Evolutionary conservation across 2,329 filamentous ascomycete species (phyloP).

Genomic region (Byssoonygena ceratinophila): DNA sequence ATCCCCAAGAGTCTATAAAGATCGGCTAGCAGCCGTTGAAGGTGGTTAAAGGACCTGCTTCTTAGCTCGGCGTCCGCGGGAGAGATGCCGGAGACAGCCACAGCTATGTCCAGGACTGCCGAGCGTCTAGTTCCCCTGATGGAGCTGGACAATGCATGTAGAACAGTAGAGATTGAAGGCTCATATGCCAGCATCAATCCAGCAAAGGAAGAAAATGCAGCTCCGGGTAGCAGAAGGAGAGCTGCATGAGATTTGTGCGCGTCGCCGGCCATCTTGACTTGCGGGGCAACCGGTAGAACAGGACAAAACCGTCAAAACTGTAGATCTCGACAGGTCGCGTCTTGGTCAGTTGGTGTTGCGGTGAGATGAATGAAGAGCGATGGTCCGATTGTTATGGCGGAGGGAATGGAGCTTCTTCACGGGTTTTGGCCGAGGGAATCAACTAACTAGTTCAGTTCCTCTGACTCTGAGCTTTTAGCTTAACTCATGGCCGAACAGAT

Average conservation of each 20-base stretch:
- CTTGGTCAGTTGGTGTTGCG: no score
- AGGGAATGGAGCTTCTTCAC: no score
- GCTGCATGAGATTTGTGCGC: slow-evolving; percentile 6
- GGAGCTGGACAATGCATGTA: slow-evolving; percentile 40
- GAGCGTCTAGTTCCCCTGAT: slow-evolving; percentile 25
- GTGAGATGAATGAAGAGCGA: no score
- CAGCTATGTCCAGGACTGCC: slow-evolving; percentile 47
- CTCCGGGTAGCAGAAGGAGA: slow-evolving; percentile 52
- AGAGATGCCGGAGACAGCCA: slow-evolving; percentile 53
- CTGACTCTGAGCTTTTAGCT: no score
- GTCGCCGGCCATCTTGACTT: neutral
- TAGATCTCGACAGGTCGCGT: no score
- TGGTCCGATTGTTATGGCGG: no score
- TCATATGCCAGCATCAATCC: slow-evolving; percentile 51
- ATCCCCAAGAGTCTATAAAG: slow-evolving; percentile 68
- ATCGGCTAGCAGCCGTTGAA: slow-evolving; percentile 63
- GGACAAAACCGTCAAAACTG: no score
- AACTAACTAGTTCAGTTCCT: no score
- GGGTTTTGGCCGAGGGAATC: no score
- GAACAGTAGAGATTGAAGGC: slow-evolving; percentile 46
- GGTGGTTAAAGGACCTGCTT: slow-evolving; percentile 52
- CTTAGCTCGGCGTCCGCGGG: slow-evolving; percentile 42
- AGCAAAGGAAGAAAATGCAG: slow-evolving; percentile 45
- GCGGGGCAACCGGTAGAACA: no score
- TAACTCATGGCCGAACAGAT: no score